A percentile compares a stretch with the other conserved stretches of the same genome.
Evolutionary conservation across 768 basidiomycete species (phyloP).

Genomic region (Butyriboletus loyo): DNA sequence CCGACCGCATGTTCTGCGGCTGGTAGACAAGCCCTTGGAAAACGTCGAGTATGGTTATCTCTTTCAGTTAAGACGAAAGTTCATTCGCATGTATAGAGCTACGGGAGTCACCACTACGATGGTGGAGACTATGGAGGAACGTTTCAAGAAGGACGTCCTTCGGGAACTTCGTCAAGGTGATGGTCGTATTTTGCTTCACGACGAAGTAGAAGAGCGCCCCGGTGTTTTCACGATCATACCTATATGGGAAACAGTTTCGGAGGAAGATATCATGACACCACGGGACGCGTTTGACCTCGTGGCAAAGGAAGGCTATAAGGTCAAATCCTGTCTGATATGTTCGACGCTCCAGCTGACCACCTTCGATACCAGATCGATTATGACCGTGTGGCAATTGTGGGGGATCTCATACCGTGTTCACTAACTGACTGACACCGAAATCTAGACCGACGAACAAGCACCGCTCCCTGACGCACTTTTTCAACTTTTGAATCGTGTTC

Average conservation of each 20-base stretch:
- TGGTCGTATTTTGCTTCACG: conserved; percentile 87
- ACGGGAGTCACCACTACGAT: conserved; percentile 89
- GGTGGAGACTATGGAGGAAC: conserved; percentile 89
- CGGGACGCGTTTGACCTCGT: conserved; percentile 78
- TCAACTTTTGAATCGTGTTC: conserved; percentile 74
- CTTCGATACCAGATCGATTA: conserved; percentile 64
- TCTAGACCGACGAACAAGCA: conserved; percentile 95
- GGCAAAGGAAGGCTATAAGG: conserved; percentile 73
- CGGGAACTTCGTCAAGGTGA: conserved; percentile 65
- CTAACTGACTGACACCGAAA: conserved; percentile 3
- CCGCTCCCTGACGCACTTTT: conserved; percentile 86
- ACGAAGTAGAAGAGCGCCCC: conserved; percentile 91
- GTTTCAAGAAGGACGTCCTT: conserved; percentile 84
- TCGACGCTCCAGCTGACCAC: conserved; percentile 1
- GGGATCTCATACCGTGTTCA: conserved; percentile 21
- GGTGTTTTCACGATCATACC: conserved; percentile 90
- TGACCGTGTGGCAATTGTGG: conserved; percentile 84
- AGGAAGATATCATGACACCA: conserved; percentile 84
- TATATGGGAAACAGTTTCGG: conserved; percentile 86
- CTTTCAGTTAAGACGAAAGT: neutral
- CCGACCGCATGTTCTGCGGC: conserved; percentile 84
- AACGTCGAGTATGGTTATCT: conserved; percentile 78
- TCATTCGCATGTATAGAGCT: conserved; percentile 48
- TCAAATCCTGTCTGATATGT: neutral
- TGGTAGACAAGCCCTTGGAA: conserved; percentile 83